Evolutionary conservation across 495 filamentous ascomycete genomes (phyloP).

Genomic region (Schizothecium vesticola): DNA sequence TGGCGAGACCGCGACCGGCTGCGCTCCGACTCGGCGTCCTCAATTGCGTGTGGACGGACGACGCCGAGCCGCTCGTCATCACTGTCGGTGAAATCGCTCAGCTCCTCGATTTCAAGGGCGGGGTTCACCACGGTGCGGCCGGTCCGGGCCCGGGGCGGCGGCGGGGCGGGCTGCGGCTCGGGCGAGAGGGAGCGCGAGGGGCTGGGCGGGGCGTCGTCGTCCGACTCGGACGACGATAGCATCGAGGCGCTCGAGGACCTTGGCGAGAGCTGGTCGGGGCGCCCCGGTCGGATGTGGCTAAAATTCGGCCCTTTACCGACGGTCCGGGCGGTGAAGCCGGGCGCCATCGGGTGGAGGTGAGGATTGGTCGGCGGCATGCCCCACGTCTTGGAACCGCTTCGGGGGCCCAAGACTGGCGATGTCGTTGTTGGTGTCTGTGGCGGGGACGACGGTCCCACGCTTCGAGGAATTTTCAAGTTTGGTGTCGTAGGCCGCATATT

Average conservation of each 20-base stretch:
- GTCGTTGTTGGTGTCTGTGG: constrained; percentile 46
- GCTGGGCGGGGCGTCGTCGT: constrained; percentile 26
- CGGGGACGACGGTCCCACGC: constrained; percentile 48
- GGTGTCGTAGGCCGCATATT: constrained; percentile 47
- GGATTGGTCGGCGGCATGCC: constrained; percentile 23
- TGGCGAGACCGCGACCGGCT: constrained; percentile 37
- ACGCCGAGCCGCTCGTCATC: constrained; percentile 36
- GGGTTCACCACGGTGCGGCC: constrained; percentile 31
- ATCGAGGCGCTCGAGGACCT: constrained; percentile 42
- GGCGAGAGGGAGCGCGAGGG: constrained; percentile 32
- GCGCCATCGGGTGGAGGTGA: constrained; percentile 27
- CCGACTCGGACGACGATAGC: constrained; percentile 21
- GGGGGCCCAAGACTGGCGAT: constrained; percentile 38
- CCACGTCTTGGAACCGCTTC: constrained; percentile 24
- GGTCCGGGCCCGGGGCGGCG: constrained; percentile 21
- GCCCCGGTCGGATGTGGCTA: constrained; percentile 33
- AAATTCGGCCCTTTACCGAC: constrained; percentile 40
- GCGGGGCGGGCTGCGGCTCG: constrained; percentile 22
- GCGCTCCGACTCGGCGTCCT: constrained; percentile 42
- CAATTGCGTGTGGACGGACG: constrained; percentile 39
- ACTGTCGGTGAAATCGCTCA: constrained; percentile 39
- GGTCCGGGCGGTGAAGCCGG: constrained; percentile 33
- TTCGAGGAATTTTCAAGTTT: constrained; percentile 40
- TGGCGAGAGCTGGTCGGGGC: constrained; percentile 47
- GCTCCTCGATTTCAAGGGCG: constrained; percentile 40